Percentiles rank a stretch among this genome's conserved stretches.
These are phyloP conservation scores for Alternaria sp. DNA, from an alignment of 2,329 filamentous ascomycete genomes.

Conservation along the genomic window DNA sequence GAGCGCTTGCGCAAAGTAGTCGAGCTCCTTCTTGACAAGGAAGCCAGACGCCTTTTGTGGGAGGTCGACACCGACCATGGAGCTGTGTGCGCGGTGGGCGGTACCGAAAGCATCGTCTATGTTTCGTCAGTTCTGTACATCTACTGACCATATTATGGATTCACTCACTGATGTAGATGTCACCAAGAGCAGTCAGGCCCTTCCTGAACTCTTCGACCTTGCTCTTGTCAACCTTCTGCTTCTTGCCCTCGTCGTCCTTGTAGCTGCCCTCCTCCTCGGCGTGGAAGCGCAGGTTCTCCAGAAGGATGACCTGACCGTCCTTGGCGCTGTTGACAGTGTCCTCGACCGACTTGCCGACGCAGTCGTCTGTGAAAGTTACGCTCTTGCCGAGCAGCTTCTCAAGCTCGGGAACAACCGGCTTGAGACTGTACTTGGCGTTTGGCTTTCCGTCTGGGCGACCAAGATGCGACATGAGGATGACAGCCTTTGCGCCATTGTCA, in stretches of 20 bases:
- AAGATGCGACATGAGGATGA: constrained; percentile 98
- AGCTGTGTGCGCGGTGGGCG: constrained; percentile 97
- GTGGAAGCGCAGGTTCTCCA: constrained; percentile 99
- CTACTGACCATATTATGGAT: background rate
- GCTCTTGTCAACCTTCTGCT: constrained; percentile 95
- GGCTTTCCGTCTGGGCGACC: constrained; percentile 90
- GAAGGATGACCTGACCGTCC: constrained; percentile 82
- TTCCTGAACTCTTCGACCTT: constrained; percentile 94
- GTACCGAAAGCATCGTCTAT: constrained; percentile 97
- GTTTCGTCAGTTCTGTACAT: constrained; percentile 27
- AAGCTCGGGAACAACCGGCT: constrained; percentile 89
- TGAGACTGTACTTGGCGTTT: constrained; percentile 93
- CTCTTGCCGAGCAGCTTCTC: constrained; percentile 87
- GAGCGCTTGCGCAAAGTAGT: constrained; percentile 98
- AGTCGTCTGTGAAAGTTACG: constrained; percentile 90
- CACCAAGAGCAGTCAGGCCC: constrained; percentile 90
- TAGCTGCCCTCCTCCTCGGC: constrained; percentile 96
- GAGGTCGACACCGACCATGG: constrained; percentile 96
- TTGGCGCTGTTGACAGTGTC: constrained; percentile 84
- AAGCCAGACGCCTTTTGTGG: constrained; percentile 97
- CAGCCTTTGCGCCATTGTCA: constrained; percentile 88
- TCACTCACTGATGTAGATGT: constrained; percentile 89
- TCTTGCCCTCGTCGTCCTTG: constrained; percentile 94
- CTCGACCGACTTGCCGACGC: constrained; percentile 89
- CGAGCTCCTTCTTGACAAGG: constrained; percentile 99